Percentiles rank a stretch among this genome's conserved stretches.
These are phyloP conservation scores for Phoma sp. DNA, from an alignment of 2,329 filamentous ascomycete species.

Conservation along the genomic window DNA sequence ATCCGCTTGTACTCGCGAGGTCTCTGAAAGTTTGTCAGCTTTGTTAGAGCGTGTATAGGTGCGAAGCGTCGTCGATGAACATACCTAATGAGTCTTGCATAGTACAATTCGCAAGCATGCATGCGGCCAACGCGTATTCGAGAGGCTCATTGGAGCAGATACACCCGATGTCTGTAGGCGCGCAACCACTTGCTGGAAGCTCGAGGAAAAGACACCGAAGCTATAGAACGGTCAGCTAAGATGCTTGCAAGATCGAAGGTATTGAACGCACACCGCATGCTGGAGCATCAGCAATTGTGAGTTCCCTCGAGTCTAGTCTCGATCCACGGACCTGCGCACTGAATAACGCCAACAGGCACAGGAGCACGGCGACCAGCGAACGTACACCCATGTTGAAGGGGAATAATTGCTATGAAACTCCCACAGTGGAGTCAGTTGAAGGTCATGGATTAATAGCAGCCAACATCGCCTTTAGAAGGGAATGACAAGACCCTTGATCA, in stretches of 20 bases:
- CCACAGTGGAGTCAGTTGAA: neutral
- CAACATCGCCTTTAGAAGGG: neutral
- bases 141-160: slow-evolving; percentile 22
- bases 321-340: neutral
- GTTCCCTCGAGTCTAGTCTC: slow-evolving; percentile 2
- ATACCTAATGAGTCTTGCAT: slow-evolving; percentile 31
- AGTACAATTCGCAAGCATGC: slow-evolving; percentile 36
- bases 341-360: slow-evolving; percentile 9
- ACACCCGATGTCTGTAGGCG: slow-evolving; percentile 23
- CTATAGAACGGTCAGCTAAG: neutral
- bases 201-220: slow-evolving; percentile 19
- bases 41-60: neutral
- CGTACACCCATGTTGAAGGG: slow-evolving; percentile 6
- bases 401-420: neutral
- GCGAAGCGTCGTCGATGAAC: neutral
- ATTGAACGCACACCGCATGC: slow-evolving; percentile 18
- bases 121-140: slow-evolving; percentile 19
- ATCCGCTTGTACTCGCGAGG: slow-evolving; percentile 25
- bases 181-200: slow-evolving; percentile 23
- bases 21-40: slow-evolving; percentile 4
- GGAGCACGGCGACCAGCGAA: slow-evolving; percentile 7
- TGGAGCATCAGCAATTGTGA: slow-evolving; percentile 19
- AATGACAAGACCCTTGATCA: neutral
- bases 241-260: too few species aligned
- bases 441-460: neutral